Percentiles rank a stretch among this genome's conserved stretches.
Conservation (phyloP, 306 rosid species). For the Prunus davidiana region DNA sequence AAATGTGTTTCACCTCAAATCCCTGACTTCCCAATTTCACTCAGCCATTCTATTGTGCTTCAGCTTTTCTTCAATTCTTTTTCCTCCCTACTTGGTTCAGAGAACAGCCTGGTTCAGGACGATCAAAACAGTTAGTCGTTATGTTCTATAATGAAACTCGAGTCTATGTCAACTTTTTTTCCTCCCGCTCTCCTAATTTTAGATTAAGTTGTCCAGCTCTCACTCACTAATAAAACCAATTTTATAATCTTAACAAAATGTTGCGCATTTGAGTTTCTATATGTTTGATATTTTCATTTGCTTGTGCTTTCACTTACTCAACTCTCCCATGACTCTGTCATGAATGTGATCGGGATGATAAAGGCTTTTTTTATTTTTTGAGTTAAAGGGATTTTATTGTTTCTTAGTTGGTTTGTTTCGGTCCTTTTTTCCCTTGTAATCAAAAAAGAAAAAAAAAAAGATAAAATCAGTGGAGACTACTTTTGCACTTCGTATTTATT, state of each 20-base stretch:
- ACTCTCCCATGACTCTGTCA: no score
- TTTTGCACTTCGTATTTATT: neutral
- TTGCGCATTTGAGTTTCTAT: neutral
- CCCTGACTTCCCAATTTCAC: slow-evolving; percentile 54
- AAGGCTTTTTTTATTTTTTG: no score
- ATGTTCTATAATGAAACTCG: neutral
- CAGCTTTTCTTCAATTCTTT: neutral
- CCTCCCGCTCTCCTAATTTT: no score
- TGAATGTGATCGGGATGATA: no score
- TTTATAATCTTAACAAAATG: neutral
- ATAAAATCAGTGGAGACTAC: neutral
- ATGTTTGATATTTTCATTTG: neutral
- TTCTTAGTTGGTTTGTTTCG: neutral
- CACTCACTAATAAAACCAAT: no score
- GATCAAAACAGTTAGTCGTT: neutral
- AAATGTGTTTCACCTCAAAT: slow-evolving; percentile 32
- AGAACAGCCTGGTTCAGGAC: neutral
- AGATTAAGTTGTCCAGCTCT: no score
- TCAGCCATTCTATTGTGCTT: slow-evolving; percentile 36
- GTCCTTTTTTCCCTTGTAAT: neutral
- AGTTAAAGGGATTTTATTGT: no score
- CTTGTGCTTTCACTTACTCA: neutral
- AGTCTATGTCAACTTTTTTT: no score
- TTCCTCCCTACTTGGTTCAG: neutral
- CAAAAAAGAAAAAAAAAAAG: neutral